Percentiles rank a stretch among this genome's conserved stretches.
phyloP scores from a whole-genome alignment of 148 eudicot genomes.

The Heliamphora exappendiculata region DNA sequence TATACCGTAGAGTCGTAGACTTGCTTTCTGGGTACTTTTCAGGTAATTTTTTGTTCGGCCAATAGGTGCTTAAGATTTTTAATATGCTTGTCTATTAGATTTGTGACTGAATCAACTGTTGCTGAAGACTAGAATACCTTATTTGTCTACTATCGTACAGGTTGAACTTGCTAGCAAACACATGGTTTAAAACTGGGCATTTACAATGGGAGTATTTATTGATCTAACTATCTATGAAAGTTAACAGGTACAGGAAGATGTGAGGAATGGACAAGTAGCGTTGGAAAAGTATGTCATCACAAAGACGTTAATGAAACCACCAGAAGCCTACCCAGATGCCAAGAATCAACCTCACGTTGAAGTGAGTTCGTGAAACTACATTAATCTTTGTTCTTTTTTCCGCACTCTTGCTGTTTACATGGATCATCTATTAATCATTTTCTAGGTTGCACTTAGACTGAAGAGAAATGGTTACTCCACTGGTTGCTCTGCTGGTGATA shows the following conservation, averaged over 20 bases:
- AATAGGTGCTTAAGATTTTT: neutral
- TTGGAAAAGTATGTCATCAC: conserved; percentile 89
- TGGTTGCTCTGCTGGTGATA: conserved; percentile 96
- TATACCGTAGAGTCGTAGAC: no score
- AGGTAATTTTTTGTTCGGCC: neutral
- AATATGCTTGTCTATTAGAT: neutral
- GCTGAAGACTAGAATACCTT: neutral
- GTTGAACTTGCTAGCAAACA: neutral
- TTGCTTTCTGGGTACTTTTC: no score
- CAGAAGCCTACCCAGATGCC: conserved; percentile 96
- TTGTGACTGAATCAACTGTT: neutral
- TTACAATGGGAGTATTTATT: neutral
- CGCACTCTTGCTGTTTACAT: neutral
- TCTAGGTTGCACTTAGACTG: conserved; percentile 83
- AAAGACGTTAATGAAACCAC: conserved; percentile 79
- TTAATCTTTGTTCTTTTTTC: neutral
- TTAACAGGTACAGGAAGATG: conserved; percentile 77
- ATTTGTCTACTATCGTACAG: neutral
- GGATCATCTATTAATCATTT: conserved; percentile 2
- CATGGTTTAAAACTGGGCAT: neutral
- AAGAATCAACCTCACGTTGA: conserved; percentile 96
- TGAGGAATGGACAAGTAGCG: conserved; percentile 81
- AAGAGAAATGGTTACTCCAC: conserved; percentile 65
- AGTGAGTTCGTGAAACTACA: conserved; percentile 34
- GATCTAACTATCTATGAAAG: conserved; percentile 10